phyloP scores from a whole-genome alignment of 208 protist species.

The Herpetomonas samuelpessoai region DNA sequence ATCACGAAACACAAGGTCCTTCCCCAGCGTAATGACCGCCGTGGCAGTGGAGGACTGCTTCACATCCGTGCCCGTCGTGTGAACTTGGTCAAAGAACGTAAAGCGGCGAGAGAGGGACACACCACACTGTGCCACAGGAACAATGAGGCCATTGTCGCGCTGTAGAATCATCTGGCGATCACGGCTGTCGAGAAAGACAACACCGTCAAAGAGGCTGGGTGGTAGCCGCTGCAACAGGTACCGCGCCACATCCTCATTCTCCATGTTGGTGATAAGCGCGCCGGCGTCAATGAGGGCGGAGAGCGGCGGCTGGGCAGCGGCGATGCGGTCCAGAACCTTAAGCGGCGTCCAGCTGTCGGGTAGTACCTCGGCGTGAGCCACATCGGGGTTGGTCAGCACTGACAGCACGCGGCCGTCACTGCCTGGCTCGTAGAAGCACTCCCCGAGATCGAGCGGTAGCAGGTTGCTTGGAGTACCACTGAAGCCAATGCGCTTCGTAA shows the following conservation, averaged over 20 bases:
- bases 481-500: slow-evolving; percentile 92
- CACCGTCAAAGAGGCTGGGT: slow-evolving; percentile 83
- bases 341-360: slow-evolving; percentile 87
- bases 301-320: slow-evolving; percentile 67
- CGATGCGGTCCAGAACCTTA: slow-evolving; percentile 87
- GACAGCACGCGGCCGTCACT: slow-evolving; percentile 92
- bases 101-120: slow-evolving; percentile 88
- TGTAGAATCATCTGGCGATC: slow-evolving; percentile 95
- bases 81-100: slow-evolving; percentile 94
- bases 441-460: slow-evolving; percentile 92
- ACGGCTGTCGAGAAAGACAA: slow-evolving; percentile 92
- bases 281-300: slow-evolving; percentile 95
- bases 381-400: slow-evolving; percentile 83
- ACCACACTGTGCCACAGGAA: slow-evolving; percentile 92
- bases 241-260: slow-evolving; percentile 88
- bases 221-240: slow-evolving; percentile 82
- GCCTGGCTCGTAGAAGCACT: slow-evolving; percentile 93
- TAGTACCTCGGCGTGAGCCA: slow-evolving; percentile 64
- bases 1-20: slow-evolving; percentile 96
- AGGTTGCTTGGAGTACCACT: slow-evolving; percentile 94
- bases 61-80: slow-evolving; percentile 96
- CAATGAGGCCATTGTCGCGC: slow-evolving; percentile 68
- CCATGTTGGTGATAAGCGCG: slow-evolving; percentile 96
- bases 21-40: slow-evolving; percentile 93
- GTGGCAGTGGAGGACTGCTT: slow-evolving; percentile 88